Evolutionary conservation across 2,329 filamentous ascomycete species (phyloP).

Genomic region (Beauveria bassiana): DNA sequence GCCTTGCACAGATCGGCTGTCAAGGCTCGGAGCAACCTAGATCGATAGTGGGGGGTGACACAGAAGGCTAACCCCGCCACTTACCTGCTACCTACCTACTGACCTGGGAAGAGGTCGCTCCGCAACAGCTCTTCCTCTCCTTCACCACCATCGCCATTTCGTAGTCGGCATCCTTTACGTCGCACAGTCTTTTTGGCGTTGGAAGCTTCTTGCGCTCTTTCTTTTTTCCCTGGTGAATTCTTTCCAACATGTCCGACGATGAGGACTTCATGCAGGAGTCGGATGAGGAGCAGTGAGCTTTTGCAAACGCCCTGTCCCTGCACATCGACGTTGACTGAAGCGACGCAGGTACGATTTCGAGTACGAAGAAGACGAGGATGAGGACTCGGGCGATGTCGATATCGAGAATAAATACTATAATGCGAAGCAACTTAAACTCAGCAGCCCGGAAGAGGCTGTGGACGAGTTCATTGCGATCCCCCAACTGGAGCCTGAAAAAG

Average conservation of each 20-base stretch:
- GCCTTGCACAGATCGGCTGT: too few species aligned
- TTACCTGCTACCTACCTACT: too few species aligned
- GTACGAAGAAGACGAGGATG: conserved; percentile 88
- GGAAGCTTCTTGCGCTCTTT: not conserved
- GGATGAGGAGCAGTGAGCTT: conserved; percentile 36
- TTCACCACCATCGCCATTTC: not conserved
- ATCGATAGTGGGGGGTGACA: not conserved
- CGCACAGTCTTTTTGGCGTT: not conserved
- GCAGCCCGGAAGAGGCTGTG: conserved; percentile 81
- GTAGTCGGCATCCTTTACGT: not conserved
- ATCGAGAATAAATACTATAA: conserved; percentile 99
- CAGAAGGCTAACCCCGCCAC: not conserved
- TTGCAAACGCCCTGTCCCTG: not conserved
- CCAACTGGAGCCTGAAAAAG: conserved; percentile 78
- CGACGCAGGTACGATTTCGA: conserved; percentile 76
- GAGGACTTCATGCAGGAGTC: conserved; percentile 43
- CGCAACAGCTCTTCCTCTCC: not conserved
- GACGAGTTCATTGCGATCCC: conserved; percentile 88
- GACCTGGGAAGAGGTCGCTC: not conserved
- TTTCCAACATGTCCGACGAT: conserved; percentile 41
- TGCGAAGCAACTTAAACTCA: conserved; percentile 89
- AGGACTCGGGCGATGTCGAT: conserved; percentile 80
- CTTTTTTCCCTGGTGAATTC: too few species aligned
- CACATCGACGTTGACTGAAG: not conserved
- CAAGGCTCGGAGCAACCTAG: too few species aligned